A percentile compares a stretch with the other conserved stretches of the same genome.
Evolutionary conservation across 331 rosid species (phyloP).

Genomic region (Rosa hybrid): DNA sequence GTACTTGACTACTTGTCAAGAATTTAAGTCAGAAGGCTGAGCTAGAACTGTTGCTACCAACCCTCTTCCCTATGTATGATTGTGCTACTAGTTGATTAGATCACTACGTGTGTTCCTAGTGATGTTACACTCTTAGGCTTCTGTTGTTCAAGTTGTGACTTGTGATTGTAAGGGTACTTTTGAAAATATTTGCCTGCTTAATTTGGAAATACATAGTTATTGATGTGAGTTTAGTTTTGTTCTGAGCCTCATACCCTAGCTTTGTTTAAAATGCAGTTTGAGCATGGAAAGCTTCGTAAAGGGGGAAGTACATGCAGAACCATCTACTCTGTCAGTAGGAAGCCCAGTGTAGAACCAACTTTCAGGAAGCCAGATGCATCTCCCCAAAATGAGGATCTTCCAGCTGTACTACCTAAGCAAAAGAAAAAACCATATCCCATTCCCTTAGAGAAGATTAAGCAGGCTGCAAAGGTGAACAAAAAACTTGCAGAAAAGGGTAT

Average conservation of each 20-base stretch:
- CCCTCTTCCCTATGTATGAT: background rate
- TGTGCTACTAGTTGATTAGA: background rate
- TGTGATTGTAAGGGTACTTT: background rate
- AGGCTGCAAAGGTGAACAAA: conserved; percentile 56
- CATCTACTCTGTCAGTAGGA: conserved; percentile 44
- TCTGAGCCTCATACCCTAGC: conserved; percentile 18
- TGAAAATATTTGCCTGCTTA: background rate
- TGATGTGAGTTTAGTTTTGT: conserved; percentile 18
- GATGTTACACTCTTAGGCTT: background rate
- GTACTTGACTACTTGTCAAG: background rate
- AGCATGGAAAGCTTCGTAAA: conserved; percentile 37
- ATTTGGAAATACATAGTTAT: background rate
- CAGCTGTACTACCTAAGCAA: conserved; percentile 59
- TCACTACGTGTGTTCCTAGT: background rate
- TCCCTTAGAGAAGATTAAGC: conserved; percentile 72
- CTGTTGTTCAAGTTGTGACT: background rate
- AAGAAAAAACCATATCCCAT: conserved; percentile 89
- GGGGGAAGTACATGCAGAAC: conserved; percentile 28
- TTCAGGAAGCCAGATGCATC: conserved; percentile 36
- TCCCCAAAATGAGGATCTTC: conserved; percentile 85
- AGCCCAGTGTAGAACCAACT: conserved; percentile 37
- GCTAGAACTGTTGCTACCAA: background rate
- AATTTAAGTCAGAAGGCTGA: background rate
- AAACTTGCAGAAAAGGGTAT: conserved; percentile 79
- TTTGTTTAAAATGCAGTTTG: conserved; percentile 52